Percentiles rank a stretch among this genome's conserved stretches.
phyloP scores from a whole-genome alignment of 2,329 filamentous ascomycete species.

The Chlorencoelia australis region DNA sequence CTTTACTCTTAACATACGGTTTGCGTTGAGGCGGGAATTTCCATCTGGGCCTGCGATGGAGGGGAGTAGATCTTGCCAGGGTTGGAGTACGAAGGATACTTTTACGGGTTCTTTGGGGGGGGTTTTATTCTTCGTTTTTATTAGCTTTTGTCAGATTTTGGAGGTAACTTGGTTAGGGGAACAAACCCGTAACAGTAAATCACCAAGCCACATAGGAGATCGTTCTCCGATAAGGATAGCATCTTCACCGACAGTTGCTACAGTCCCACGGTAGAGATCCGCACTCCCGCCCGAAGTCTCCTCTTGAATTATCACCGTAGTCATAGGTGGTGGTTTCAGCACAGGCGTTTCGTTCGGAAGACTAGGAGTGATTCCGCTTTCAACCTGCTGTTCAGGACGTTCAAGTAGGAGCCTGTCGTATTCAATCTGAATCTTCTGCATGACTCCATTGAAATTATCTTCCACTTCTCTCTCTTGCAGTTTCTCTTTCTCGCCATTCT shows the following conservation, averaged over 20 bases:
- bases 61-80: slow-evolving; percentile 66
- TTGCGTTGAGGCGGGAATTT: slow-evolving; percentile 88
- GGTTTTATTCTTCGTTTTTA: slow-evolving; percentile 56
- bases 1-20: slow-evolving; percentile 89
- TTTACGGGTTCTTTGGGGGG: slow-evolving; percentile 89
- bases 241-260: slow-evolving; percentile 66
- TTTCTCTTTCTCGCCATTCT: slow-evolving; percentile 50
- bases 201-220: slow-evolving; percentile 85
- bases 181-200: slow-evolving; percentile 63
- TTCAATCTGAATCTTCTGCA: slow-evolving; percentile 62
- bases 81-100: slow-evolving; percentile 86
- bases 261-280: slow-evolving; percentile 85
- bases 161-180: not conserved
- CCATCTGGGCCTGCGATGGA: slow-evolving; percentile 63
- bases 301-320: slow-evolving; percentile 59
- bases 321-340: slow-evolving; percentile 58
- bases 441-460: slow-evolving; percentile 61
- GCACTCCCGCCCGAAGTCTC: slow-evolving; percentile 60
- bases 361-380: slow-evolving; percentile 58
- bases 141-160: slow-evolving; percentile 4
- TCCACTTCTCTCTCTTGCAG: slow-evolving; percentile 61
- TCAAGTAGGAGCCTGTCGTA: slow-evolving; percentile 61
- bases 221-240: slow-evolving; percentile 76
- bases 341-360: slow-evolving; percentile 66
- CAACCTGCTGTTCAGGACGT: slow-evolving; percentile 42